Percentiles rank a stretch among this genome's conserved stretches.
Conservation (phyloP, 768 basidiomycete genomes). For the Pulveroboletus sp. region DNA sequence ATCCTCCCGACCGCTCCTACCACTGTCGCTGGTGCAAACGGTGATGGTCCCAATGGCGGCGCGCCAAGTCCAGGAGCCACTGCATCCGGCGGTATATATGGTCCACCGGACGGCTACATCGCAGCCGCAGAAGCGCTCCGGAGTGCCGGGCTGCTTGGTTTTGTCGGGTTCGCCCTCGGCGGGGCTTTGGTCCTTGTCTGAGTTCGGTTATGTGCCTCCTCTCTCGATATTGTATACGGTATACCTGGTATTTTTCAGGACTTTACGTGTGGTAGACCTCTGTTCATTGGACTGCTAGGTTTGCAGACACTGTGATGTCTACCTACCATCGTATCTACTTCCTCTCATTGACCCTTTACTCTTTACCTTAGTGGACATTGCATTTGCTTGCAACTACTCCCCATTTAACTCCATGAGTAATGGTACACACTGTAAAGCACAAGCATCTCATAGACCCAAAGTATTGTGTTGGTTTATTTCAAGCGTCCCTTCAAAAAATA, state of each 20-base stretch:
- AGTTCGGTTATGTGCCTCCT: constrained; percentile 7
- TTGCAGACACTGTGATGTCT: constrained; percentile 20
- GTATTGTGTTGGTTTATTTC: not conserved
- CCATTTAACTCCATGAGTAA: constrained; percentile 14
- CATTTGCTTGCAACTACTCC: constrained; percentile 13
- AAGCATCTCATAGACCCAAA: constrained; percentile 18
- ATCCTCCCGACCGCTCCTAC: constrained; percentile 54
- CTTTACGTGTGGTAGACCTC: constrained; percentile 6
- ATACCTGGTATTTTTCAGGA: constrained; percentile 14
- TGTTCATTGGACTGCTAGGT: constrained; percentile 17
- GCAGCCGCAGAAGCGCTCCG: constrained; percentile 49
- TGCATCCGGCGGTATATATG: constrained; percentile 46
- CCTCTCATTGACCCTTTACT: constrained; percentile 26
- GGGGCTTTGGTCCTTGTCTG: constrained; percentile 47
- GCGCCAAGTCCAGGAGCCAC: constrained; percentile 60
- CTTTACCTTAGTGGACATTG: constrained; percentile 24
- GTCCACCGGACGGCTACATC: constrained; percentile 67
- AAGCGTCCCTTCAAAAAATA: too few relatives aligned
- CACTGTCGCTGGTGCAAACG: constrained; percentile 43
- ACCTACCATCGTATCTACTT: constrained; percentile 17
- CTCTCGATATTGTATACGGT: constrained; percentile 6
- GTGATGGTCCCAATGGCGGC: constrained; percentile 39
- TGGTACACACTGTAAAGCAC: constrained; percentile 23
- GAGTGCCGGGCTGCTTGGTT: constrained; percentile 41
- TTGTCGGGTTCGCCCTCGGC: constrained; percentile 46